Conservation (phyloP, 2,329 filamentous ascomycete genomes). For the Alternaria solani region DNA sequence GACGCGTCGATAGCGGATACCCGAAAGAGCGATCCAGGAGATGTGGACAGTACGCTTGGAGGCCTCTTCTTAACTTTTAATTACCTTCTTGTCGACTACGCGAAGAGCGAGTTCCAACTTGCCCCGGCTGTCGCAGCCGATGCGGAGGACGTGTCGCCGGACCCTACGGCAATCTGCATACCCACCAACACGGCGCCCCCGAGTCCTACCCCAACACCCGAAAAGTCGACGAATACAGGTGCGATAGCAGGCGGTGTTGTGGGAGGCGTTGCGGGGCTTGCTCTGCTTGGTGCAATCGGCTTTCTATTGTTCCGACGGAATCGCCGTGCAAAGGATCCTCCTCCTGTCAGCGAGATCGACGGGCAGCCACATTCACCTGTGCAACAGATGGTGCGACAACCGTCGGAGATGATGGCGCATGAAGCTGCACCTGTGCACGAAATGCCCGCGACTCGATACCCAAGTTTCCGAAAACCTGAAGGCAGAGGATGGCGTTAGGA, state of each 20-base stretch:
- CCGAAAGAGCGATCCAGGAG: conserved; percentile 4
- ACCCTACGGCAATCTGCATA: conserved; percentile 11
- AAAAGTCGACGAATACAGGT: neutral
- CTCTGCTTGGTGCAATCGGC: neutral
- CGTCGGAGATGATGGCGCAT: conserved; percentile 1
- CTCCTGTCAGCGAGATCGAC: conserved; percentile 1
- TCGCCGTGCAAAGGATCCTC: neutral
- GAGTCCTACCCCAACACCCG: neutral
- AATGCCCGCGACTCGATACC: conserved; percentile 1
- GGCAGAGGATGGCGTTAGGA: neutral
- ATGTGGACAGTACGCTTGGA: conserved; percentile 11
- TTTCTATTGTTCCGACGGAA: neutral
- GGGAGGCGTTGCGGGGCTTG: conserved; percentile 7
- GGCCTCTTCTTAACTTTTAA: conserved; percentile 21
- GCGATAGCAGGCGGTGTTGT: conserved; percentile 12
- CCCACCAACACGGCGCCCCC: neutral
- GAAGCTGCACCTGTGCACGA: neutral
- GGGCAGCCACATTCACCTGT: neutral
- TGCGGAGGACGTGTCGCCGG: neutral
- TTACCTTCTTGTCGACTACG: conserved; percentile 19
- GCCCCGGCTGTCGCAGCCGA: conserved; percentile 13
- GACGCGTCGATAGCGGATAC: conserved; percentile 17
- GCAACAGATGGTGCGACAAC: neutral
- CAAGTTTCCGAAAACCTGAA: conserved; percentile 1
- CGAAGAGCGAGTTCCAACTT: conserved; percentile 15